These are phyloP conservation scores for Podila epigama DNA, from an alignment of 192 early-diverging fungal genomes.

Conservation along the genomic window DNA sequence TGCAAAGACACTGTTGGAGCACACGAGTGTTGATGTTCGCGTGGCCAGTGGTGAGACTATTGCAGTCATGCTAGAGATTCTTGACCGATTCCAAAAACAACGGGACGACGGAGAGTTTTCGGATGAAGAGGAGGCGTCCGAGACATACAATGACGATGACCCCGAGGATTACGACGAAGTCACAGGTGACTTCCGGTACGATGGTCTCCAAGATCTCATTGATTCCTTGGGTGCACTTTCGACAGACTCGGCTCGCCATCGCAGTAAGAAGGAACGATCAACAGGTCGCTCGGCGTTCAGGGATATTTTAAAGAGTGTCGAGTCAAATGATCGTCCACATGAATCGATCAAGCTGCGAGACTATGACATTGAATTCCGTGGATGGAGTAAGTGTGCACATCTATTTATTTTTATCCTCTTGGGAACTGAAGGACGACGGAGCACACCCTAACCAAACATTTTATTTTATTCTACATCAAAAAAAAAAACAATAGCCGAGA, in stretches of 20 bases:
- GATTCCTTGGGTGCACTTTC: conserved; percentile 60
- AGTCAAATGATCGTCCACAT: conserved; percentile 57
- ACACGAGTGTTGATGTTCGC: conserved; percentile 65
- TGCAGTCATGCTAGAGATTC: conserved; percentile 71
- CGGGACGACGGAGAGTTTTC: conserved; percentile 26
- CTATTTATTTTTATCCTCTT: not conserved
- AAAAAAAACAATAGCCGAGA: conserved; percentile 44
- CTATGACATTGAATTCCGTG: conserved; percentile 57
- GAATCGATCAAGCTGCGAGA: conserved; percentile 61
- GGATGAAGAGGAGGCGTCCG: conserved; percentile 32
- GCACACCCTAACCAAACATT: not conserved
- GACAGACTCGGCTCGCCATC: conserved; percentile 64
- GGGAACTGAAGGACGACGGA: not conserved
- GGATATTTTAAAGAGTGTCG: conserved; percentile 70
- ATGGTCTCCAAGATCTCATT: conserved; percentile 65
- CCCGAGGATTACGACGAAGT: conserved; percentile 46
- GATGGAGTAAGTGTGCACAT: conserved; percentile 54
- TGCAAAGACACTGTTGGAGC: conserved; percentile 63
- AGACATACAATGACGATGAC: conserved; percentile 51
- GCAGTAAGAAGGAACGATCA: conserved; percentile 62
- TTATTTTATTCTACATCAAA: not conserved
- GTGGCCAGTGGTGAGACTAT: conserved; percentile 78
- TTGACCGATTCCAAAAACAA: conserved; percentile 43
- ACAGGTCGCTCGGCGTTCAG: conserved; percentile 69
- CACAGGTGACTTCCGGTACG: conserved; percentile 52